Conservation (phyloP, 108 stramenopile genomes). For the Nitzschia sp. region DNA sequence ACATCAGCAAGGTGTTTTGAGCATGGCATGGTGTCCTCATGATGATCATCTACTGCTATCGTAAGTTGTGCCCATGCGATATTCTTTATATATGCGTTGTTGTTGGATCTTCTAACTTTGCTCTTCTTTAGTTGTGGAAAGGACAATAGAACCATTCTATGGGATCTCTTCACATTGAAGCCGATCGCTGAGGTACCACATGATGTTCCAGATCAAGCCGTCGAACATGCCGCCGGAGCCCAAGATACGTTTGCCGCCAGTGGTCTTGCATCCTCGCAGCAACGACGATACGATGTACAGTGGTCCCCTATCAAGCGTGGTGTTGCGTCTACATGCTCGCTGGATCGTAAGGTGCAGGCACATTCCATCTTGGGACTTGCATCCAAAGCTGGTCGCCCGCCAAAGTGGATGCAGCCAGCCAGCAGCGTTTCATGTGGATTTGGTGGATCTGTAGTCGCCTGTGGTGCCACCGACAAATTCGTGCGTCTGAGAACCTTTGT, state of each 20-base stretch:
- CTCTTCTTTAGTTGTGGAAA: constrained; percentile 71
- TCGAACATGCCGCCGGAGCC: constrained; percentile 26
- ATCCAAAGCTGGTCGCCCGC: constrained; percentile 79
- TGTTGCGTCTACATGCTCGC: constrained; percentile 88
- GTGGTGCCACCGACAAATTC: constrained; percentile 49
- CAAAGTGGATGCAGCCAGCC: constrained; percentile 92
- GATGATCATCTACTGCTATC: constrained; percentile 82
- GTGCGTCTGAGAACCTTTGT: constrained; percentile 59
- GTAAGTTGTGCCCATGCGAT: too few relatives aligned
- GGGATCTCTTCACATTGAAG: constrained; percentile 88
- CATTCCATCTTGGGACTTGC: constrained; percentile 81
- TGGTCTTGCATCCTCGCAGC: constrained; percentile 67
- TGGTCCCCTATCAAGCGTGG: constrained; percentile 93
- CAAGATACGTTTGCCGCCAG: constrained; percentile 40
- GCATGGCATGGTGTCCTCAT: constrained; percentile 94
- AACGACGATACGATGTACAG: constrained; percentile 79
- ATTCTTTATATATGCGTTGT: too few relatives aligned
- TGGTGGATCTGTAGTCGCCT: constrained; percentile 85
- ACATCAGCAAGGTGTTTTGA: constrained; percentile 89
- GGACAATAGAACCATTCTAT: constrained; percentile 95
- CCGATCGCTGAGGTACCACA: constrained; percentile 90
- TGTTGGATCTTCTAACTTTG: constrained; percentile 5
- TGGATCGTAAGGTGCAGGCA: constrained; percentile 95
- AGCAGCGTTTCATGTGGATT: constrained; percentile 90
- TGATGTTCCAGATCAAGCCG: constrained; percentile 25